Conservation (phyloP, 371 early-diverging fungal genomes). For the Circinella umbellata region DNA sequence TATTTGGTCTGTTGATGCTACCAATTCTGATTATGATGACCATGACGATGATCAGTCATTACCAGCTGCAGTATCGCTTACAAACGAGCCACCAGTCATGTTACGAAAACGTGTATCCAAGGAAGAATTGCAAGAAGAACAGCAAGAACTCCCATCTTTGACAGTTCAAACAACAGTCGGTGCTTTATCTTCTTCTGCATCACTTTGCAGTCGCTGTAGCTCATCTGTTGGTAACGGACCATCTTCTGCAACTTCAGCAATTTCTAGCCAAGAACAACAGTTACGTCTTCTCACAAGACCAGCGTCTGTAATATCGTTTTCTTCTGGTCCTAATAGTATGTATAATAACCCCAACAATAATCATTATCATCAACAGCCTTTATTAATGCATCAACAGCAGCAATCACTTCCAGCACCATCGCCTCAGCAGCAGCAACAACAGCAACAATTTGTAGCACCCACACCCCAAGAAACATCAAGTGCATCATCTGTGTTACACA, state of each 20-base stretch:
- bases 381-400: conserved; percentile 8
- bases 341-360: background rate
- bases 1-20: conserved; percentile 19
- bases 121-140: conserved; percentile 13
- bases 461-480: background rate
- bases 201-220: conserved; percentile 27
- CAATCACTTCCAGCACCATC: conserved; percentile 7
- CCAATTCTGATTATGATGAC: background rate
- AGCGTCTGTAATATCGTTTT: conserved; percentile 8
- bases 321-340: background rate
- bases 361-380: conserved; percentile 4
- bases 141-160: background rate
- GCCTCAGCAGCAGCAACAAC: background rate
- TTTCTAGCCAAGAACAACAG: conserved; percentile 10
- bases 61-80: background rate
- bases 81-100: background rate
- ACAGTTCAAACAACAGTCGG: background rate
- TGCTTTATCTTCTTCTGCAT: conserved; percentile 12
- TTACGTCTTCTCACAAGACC: conserved; percentile 4
- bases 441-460: background rate
- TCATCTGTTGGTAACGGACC: conserved; percentile 10
- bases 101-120: conserved; percentile 16
- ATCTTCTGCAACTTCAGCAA: conserved; percentile 7
- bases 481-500: conserved; percentile 8
- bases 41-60: background rate